phyloP scores from a whole-genome alignment of 1,284 basidiomycete species.

The Schizophyllum amplum region DNA sequence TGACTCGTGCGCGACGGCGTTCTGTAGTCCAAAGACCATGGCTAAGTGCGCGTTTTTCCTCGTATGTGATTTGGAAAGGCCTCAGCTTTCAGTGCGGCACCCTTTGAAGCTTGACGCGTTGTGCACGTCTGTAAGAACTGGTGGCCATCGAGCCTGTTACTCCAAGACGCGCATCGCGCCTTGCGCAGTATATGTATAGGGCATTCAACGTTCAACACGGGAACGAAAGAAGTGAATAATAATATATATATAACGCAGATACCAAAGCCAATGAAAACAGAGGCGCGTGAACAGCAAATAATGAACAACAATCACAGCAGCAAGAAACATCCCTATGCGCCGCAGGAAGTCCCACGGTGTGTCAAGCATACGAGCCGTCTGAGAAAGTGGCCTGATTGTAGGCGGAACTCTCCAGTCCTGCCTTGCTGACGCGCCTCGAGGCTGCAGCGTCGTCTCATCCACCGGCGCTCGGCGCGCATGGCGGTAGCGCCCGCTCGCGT shows the following conservation, averaged over 20 bases:
- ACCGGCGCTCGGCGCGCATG: constrained; percentile 81
- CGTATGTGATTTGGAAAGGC: no score
- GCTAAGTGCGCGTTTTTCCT: no score
- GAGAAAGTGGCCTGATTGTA: neutral
- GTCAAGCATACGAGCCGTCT: neutral
- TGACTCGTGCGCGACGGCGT: no score
- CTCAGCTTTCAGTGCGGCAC: no score
- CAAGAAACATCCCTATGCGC: neutral
- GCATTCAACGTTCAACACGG: neutral
- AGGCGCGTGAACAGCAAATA: neutral
- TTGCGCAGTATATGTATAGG: no score
- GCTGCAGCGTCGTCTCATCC: constrained; percentile 78
- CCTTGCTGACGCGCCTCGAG: constrained; percentile 84
- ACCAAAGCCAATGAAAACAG: neutral
- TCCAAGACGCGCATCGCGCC: no score
- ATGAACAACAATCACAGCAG: neutral
- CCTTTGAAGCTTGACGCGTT: no score
- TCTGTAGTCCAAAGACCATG: no score
- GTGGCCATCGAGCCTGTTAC: no score
- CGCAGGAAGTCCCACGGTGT: neutral
- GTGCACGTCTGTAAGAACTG: no score
- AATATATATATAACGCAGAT: neutral
- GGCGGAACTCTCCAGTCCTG: constrained; percentile 65
- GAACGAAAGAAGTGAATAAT: neutral
- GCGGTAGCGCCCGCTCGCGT: constrained; percentile 73